A percentile compares a stretch with the other conserved stretches of the same genome.
phyloP scores from a whole-genome alignment of 345 rosid genomes.

The Acer yangbiense region DNA sequence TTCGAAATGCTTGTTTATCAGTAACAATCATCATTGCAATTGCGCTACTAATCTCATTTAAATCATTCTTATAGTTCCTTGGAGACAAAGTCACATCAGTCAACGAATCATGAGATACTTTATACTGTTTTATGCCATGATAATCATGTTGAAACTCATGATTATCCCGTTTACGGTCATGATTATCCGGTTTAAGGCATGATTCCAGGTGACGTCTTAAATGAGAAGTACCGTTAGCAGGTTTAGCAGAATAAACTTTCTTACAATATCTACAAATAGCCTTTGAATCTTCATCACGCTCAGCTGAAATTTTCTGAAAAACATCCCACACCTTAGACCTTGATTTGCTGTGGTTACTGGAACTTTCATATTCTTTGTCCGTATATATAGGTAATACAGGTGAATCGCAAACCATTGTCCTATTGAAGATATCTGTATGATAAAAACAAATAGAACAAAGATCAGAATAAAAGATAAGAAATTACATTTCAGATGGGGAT shows the following conservation, averaged over 20 bases:
- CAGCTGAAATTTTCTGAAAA: conserved; percentile 31
- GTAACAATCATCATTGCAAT: conserved; percentile 30
- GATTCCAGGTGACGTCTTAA: conserved; percentile 31
- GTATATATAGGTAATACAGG: conserved; percentile 11
- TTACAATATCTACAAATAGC: conserved; percentile 29
- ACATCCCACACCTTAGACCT: conserved; percentile 31
- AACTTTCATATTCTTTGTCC: conserved; percentile 23
- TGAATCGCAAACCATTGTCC: neutral
- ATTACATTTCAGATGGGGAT: neutral
- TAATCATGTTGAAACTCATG: neutral
- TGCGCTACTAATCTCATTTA: conserved; percentile 21
- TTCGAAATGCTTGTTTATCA: conserved; percentile 23
- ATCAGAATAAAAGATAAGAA: neutral
- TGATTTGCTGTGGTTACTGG: conserved; percentile 19
- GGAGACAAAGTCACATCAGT: conserved; percentile 17
- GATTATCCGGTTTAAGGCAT: conserved; percentile 21
- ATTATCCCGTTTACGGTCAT: conserved; percentile 1
- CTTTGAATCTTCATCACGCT: conserved; percentile 23
- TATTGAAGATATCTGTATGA: conserved; percentile 22
- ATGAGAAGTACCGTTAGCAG: conserved; percentile 29
- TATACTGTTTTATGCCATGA: neutral
- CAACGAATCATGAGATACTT: conserved; percentile 23
- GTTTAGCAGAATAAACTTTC: conserved; percentile 30
- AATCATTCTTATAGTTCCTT: conserved; percentile 18
- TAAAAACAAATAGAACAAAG: neutral